Base-by-base conservation (phyloP, 352 stramenopile species). In the Globisporangium paddicum region DNA sequence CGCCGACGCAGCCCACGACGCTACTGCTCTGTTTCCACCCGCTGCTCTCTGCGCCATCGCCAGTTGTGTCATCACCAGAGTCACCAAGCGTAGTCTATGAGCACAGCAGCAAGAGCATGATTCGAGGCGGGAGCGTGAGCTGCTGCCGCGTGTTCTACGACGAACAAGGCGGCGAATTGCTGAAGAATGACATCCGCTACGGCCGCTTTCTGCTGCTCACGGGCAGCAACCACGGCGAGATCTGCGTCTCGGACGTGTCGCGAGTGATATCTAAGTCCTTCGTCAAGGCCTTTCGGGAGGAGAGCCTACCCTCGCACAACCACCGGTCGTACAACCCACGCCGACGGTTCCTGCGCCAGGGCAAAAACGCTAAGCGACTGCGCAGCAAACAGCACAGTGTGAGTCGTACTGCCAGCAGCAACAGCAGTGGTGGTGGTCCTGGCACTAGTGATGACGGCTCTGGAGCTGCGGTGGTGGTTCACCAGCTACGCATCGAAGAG, bases 311-410 rank as follows among this genome's bases (percentile, higher is more conserved):
- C 2, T 83, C 67, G 13, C 73, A 73, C 16, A 68, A 89, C 26
- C 62, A 76, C 37, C 62, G 79, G 10, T 77, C 82, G 18, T 93
- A 93, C 60, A 90, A 90, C 34, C 83, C 83, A 19, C 75, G 80
- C 6, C 72, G 83, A 0, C 72, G 83, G 0, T 90, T 90, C 51
- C 62, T 88, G 37, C 68, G 83, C 8, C 77, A 90, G 19, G 82
- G 81, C 5, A 87, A 87, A 35, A 79, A 75, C 16, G 71, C 78
- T 11, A 87, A 83, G 40, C 67, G 80, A 2, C 66, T 86, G 32
- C 75, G 72, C 3, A 54, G 23, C 10, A 55, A 56, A 55, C 64
- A 71, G 38, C 71, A 71, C 28, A 51, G 45, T 3, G n/a, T n/a
- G n/a, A 51, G 13, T 28, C 18, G 11, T 51, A 16, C 10, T 3